Base-by-base conservation (phyloP, 805 yeast genomes). In the Wickerhamiella vanderwaltii region DNA sequence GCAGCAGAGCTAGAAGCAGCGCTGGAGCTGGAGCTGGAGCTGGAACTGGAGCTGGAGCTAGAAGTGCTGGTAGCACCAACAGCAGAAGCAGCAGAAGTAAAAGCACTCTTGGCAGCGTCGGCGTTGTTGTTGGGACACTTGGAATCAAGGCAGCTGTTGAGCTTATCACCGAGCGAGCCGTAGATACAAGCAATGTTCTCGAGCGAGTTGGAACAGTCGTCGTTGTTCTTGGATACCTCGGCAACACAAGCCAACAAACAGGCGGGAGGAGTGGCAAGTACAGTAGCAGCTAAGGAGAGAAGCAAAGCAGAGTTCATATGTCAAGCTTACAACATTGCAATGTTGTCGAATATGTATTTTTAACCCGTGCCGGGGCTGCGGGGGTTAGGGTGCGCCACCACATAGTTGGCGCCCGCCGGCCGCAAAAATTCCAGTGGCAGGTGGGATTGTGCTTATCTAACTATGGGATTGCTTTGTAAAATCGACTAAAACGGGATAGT, bases 181-280 rank as follows among this genome's bases (percentile, higher is more conserved):
- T 65, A 24, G 60, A 64, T 0, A 71, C 72, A 2, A 58, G 77
- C 49, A 56, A 58, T 9, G 56, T 58, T 22, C 65, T 72, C 25
- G 53, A 75, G n/a, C 51, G 58, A 66, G 45, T 64, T 51, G 62
- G 91, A 81, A 35, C 64, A 51, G 35, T 28, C 19, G 46, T 40
- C 42, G 45, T 36, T 39, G 39, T 30, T 39, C 22, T 36, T 46
- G 48, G 71, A 67, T 43, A 80, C 87, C 54, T 73, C 69, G 44
- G 84, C 71, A 45, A 82, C 88, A 72, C 95, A 85, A 30, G 94
- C 93, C 60, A 86, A 68, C 51, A 86, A 65, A 68, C 95, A 86
- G 29, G 95, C 95, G 46, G 95, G 95, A 39, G 95, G 91, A 43
- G 88, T 68, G 42, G 82, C 78, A 35, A 75, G 72, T 23, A 70